A percentile compares a stretch with the other conserved stretches of the same genome.
phyloP scores from a whole-genome alignment of 805 yeast genomes.

The Dipodascus geniculatus region DNA sequence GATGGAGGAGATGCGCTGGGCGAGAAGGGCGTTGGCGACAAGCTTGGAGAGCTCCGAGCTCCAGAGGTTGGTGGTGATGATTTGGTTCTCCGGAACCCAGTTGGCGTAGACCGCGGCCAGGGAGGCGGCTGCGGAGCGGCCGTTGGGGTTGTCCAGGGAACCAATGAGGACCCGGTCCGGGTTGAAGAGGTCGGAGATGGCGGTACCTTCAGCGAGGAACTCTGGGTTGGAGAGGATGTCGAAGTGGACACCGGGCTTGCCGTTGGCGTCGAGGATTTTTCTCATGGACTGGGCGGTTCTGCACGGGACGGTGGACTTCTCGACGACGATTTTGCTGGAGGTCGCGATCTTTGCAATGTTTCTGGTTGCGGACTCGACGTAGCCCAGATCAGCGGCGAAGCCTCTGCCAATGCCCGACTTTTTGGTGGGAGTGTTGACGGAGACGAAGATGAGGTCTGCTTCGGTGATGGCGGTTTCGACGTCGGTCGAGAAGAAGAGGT shows the following conservation, averaged over 20 bases:
- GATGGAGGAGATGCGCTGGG: conserved; percentile 23
- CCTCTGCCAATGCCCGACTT: conserved; percentile 21
- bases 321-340: conserved; percentile 22
- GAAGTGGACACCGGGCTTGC: conserved; percentile 20
- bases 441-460: conserved; percentile 22
- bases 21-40: conserved; percentile 23
- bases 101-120: conserved; percentile 21
- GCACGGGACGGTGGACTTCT: conserved; percentile 23
- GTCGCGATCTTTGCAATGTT: conserved; percentile 21
- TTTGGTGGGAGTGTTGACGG: conserved; percentile 24
- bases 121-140: conserved; percentile 21
- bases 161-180: conserved; percentile 24
- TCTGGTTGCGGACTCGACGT: conserved; percentile 21
- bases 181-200: conserved; percentile 17
- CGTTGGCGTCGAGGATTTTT: conserved; percentile 20
- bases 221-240: conserved; percentile 24
- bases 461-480: conserved; percentile 19
- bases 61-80: conserved; percentile 23
- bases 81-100: conserved; percentile 20
- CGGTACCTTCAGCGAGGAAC: conserved; percentile 23
- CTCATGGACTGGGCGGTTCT: conserved; percentile 22
- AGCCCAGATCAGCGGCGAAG: conserved; percentile 22
- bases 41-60: conserved; percentile 23
- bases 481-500: conserved; percentile 22
- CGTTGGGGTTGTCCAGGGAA: conserved; percentile 18